Conservation (phyloP, 768 basidiomycete species). For the Calocera viscosa region DNA sequence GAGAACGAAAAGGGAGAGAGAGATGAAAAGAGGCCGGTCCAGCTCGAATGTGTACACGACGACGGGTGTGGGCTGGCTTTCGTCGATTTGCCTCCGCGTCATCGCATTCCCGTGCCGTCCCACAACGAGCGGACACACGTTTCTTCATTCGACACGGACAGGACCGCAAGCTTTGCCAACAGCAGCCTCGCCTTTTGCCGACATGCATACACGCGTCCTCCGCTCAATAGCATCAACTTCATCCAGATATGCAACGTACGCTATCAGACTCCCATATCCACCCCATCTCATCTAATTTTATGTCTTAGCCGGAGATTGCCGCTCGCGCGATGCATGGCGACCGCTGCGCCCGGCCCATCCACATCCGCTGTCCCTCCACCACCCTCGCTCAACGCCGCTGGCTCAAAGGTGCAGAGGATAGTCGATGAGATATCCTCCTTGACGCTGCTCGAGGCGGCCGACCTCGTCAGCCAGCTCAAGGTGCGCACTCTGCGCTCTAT, state of each 20-base stretch:
- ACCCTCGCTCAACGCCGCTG: constrained; percentile 30
- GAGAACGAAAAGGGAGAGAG: neutral
- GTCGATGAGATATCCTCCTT: constrained; percentile 87
- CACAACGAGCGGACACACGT: constrained; percentile 1
- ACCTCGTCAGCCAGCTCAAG: constrained; percentile 85
- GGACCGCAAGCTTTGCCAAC: neutral
- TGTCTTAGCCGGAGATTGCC: neutral
- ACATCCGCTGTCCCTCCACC: constrained; percentile 33
- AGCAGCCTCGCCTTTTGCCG: neutral
- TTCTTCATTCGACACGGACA: neutral
- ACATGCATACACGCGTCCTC: neutral
- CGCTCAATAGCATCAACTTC: neutral
- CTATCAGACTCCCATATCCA: neutral
- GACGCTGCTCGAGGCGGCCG: constrained; percentile 86
- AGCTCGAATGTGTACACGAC: neutral
- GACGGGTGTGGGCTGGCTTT: neutral
- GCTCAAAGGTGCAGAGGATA: constrained; percentile 57
- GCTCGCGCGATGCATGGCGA: constrained; percentile 35
- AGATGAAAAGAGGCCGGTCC: neutral
- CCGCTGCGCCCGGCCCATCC: constrained; percentile 37
- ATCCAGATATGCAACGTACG: constrained; percentile 1
- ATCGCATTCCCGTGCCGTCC: neutral
- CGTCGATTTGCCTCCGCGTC: neutral
- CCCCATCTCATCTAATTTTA: neutral
- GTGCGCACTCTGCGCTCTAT: constrained; percentile 32